Conservation (phyloP, 2,329 filamentous ascomycete species). For the Fusarium pseudoanthophilum region DNA sequence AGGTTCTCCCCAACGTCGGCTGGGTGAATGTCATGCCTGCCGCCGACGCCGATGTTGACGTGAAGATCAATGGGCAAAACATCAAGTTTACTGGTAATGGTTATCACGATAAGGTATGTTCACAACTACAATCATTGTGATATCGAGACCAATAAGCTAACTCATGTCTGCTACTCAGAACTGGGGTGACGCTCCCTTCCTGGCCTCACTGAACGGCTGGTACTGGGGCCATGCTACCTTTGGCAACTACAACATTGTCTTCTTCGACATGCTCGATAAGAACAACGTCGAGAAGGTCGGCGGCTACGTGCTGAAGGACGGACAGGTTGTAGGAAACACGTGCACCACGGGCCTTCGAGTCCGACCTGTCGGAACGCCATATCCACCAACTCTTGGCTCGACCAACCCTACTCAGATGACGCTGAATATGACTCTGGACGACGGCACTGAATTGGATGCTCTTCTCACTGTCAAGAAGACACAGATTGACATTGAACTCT, state of each 20-base stretch:
- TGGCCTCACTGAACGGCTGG: neutral
- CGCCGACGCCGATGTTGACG: neutral
- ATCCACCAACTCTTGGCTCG: neutral
- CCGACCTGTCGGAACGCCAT: neutral
- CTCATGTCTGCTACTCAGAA: neutral
- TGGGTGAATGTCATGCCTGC: neutral
- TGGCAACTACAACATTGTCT: neutral
- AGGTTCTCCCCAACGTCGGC: neutral
- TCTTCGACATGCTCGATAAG: neutral
- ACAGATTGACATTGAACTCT: neutral
- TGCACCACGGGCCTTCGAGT: neutral
- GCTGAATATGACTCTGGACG: neutral
- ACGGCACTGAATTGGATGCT: neutral
- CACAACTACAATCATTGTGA: rapidly evolving
- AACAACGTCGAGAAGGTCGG: neutral
- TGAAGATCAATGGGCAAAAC: neutral
- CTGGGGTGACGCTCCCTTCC: neutral
- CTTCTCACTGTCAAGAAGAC: neutral
- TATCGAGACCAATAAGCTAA: neutral
- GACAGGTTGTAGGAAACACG: neutral
- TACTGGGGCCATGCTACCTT: neutral
- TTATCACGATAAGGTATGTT: neutral
- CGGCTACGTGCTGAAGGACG: neutral
- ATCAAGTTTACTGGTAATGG: neutral
- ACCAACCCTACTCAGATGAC: neutral